Evolutionary conservation across 129 eudicot genomes (phyloP).

Genomic region (Cynara cardunculus): DNA sequence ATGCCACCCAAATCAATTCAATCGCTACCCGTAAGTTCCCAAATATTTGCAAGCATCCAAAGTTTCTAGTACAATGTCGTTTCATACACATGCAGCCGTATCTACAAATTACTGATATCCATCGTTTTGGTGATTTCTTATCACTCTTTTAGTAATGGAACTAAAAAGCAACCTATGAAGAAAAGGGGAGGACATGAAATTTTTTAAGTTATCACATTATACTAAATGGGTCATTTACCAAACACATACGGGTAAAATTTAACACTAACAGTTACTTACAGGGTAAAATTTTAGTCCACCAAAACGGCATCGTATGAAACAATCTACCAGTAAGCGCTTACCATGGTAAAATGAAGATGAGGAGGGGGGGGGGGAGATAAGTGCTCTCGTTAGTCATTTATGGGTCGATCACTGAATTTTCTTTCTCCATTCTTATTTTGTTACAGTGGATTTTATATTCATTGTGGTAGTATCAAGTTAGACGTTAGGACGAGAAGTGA

Average conservation of each 20-base stretch:
- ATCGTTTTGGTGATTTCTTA: background rate
- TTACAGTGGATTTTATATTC: too few relatives aligned
- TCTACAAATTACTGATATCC: background rate
- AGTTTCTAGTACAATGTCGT: background rate
- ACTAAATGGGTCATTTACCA: too few relatives aligned
- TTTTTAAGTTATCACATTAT: background rate
- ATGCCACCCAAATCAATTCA: background rate
- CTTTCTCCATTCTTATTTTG: background rate
- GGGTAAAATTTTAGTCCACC: too few relatives aligned
- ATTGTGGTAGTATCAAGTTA: background rate
- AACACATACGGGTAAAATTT: too few relatives aligned
- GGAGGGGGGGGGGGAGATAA: too few relatives aligned
- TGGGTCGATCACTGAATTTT: background rate
- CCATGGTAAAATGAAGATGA: too few relatives aligned
- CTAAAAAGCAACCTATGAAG: background rate
- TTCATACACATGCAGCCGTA: background rate
- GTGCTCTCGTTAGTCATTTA: background rate
- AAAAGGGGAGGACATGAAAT: background rate
- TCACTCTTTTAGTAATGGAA: background rate
- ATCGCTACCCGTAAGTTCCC: background rate
- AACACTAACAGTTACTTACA: too few relatives aligned
- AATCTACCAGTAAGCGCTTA: too few relatives aligned
- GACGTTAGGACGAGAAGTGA: background rate
- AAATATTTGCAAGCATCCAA: conserved; percentile 1
- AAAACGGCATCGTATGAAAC: too few relatives aligned